phyloP scores from a whole-genome alignment of 176 grass and related monocot species.

The Oryza meridionalis region DNA sequence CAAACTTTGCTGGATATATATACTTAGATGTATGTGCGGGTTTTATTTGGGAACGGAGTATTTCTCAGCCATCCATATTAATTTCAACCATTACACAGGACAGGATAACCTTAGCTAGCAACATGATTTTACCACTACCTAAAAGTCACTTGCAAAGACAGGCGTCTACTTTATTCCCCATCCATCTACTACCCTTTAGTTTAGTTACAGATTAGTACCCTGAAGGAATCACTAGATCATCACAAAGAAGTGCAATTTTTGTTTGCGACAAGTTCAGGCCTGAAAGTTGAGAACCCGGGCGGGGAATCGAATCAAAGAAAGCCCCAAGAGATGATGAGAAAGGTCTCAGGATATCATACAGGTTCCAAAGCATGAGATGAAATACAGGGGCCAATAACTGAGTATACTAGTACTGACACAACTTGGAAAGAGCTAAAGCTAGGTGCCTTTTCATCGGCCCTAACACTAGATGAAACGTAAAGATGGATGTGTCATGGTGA shows the following conservation, averaged over 20 bases:
- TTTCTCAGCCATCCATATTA: neutral
- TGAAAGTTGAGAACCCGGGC: neutral
- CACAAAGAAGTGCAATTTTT: slow-evolving; percentile 29
- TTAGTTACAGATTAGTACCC: neutral
- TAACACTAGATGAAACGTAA: slow-evolving; percentile 26
- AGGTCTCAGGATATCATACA: slow-evolving; percentile 8
- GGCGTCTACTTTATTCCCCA: slow-evolving; percentile 34
- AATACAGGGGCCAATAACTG: neutral
- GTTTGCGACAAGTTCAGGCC: slow-evolving; percentile 16
- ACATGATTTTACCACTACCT: slow-evolving; percentile 16
- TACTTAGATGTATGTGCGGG: neutral
- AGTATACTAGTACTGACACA: slow-evolving; percentile 35
- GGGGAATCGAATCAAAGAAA: slow-evolving; percentile 37
- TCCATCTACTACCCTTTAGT: slow-evolving; percentile 17
- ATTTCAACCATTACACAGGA: neutral
- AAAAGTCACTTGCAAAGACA: slow-evolving; percentile 34
- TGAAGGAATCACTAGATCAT: slow-evolving; percentile 22
- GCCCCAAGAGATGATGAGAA: neutral
- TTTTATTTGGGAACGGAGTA: neutral
- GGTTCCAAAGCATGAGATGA: slow-evolving; percentile 28
- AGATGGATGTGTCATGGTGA: slow-evolving; percentile 47
- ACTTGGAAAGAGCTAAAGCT: slow-evolving; percentile 57
- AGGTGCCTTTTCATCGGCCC: slow-evolving; percentile 30
- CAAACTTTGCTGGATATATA: slow-evolving; percentile 8
- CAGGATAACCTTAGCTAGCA: neutral